Conservation (phyloP, 163 green algal genomes). For the Coccomyxa subellipsoidea region DNA sequence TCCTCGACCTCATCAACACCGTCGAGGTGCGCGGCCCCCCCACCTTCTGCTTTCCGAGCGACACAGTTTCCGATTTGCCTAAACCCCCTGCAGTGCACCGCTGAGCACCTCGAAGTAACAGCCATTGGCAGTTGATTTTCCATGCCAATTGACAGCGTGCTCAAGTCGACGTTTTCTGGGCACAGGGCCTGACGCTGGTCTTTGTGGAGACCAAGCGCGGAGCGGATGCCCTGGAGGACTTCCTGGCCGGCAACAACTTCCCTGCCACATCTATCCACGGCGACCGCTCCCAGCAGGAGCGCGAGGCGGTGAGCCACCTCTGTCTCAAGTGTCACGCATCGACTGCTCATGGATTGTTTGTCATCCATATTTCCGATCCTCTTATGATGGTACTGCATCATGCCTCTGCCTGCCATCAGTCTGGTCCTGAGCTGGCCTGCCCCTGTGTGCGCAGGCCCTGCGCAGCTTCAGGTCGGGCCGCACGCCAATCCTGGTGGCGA, state of each 20-base stretch:
- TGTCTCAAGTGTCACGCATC: slow-evolving; percentile 8
- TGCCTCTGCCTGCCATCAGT: too few species aligned
- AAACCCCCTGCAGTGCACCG: too few species aligned
- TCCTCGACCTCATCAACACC: slow-evolving; percentile 93
- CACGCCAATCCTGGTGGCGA: slow-evolving; percentile 95
- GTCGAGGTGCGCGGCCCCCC: slow-evolving; percentile 48
- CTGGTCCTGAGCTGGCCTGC: not conserved
- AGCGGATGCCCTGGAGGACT: slow-evolving; percentile 96
- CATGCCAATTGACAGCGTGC: too few species aligned
- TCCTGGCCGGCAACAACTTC: slow-evolving; percentile 85
- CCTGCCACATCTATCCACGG: slow-evolving; percentile 97
- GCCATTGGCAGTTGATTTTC: too few species aligned
- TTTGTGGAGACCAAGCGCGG: slow-evolving; percentile 99
- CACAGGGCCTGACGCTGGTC: slow-evolving; percentile 88
- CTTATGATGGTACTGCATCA: too few species aligned
- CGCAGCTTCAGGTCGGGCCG: slow-evolving; percentile 85
- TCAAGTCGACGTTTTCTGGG: too few species aligned
- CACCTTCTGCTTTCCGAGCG: not conserved
- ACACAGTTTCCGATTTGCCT: too few species aligned
- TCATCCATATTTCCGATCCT: too few species aligned
- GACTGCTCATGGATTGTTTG: slow-evolving; percentile 1
- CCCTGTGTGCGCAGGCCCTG: slow-evolving; percentile 63
- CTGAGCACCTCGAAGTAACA: not conserved
- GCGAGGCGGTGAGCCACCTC: slow-evolving; percentile 68
- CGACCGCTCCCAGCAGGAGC: slow-evolving; percentile 91